phyloP scores from a whole-genome alignment of 73 alveolate genomes.

The Durusdinium trenchii region DNA sequence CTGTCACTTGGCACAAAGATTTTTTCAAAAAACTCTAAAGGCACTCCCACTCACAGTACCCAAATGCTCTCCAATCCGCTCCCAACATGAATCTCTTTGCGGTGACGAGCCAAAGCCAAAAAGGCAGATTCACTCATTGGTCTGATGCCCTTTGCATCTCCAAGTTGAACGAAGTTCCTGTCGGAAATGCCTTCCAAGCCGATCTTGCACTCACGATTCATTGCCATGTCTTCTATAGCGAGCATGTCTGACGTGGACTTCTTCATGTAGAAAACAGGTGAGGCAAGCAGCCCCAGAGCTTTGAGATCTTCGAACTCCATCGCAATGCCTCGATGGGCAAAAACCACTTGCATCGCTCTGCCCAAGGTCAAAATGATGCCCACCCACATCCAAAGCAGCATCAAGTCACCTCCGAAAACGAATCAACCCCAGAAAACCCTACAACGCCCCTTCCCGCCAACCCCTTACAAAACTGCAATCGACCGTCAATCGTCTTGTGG shows the following conservation, averaged over 20 bases:
- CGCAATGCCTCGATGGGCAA: not conserved
- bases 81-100: slow-evolving; percentile 22
- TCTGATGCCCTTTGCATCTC: not conserved
- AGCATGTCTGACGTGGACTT: not conserved
- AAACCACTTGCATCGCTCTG: slow-evolving; percentile 3
- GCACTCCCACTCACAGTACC: not conserved
- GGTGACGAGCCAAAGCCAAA: slow-evolving; percentile 38
- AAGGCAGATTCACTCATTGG: not conserved
- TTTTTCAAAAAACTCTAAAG: not conserved
- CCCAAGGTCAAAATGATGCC: slow-evolving; percentile 3
- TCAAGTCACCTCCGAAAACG: not conserved
- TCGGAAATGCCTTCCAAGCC: slow-evolving; percentile 30
- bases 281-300: slow-evolving; percentile 5
- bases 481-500: not conserved
- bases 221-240: not conserved
- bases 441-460: not conserved
- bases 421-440: not conserved
- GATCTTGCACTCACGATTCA: not conserved
- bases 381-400: not conserved
- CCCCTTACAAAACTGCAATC: not conserved
- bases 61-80: too few relatives aligned
- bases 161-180: not conserved
- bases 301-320: slow-evolving; percentile 8
- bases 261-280: not conserved
- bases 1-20: not conserved